phyloP scores from a whole-genome alignment of 2,329 filamentous ascomycete species.

The Pseudogymnoascus sp. region DNA sequence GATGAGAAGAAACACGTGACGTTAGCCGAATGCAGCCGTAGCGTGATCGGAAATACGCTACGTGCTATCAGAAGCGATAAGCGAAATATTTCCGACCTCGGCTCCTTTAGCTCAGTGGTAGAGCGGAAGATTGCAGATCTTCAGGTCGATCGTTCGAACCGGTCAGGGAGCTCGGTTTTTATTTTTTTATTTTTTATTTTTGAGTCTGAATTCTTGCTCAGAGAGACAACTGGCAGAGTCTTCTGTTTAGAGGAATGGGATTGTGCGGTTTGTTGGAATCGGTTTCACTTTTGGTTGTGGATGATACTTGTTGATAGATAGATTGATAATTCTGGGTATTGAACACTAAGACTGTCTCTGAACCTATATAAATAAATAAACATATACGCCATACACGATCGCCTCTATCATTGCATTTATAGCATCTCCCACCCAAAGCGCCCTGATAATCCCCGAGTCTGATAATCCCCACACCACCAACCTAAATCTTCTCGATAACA shows the following conservation, averaged over 20 bases:
- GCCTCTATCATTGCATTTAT: background rate
- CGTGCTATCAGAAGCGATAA: background rate
- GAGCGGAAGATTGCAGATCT: slow-evolving; percentile 14
- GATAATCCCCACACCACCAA: background rate
- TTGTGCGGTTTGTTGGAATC: background rate
- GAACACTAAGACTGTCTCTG: background rate
- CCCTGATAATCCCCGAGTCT: too few relatives aligned
- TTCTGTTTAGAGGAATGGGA: background rate
- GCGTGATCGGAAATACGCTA: background rate
- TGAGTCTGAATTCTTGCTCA: background rate
- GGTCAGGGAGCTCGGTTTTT: slow-evolving; percentile 7
- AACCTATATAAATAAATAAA: too few relatives aligned
- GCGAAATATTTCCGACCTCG: background rate
- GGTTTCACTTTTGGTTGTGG: background rate
- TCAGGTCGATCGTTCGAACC: slow-evolving; percentile 13
- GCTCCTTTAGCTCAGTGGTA: slow-evolving; percentile 14
- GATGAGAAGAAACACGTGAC: background rate
- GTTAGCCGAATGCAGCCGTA: too few relatives aligned
- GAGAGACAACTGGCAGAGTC: too few relatives aligned
- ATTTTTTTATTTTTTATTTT: background rate
- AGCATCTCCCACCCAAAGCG: background rate
- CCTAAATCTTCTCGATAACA: slow-evolving; percentile 47
- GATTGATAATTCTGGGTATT: background rate
- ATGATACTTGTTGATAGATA: background rate
- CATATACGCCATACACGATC: background rate